These are phyloP conservation scores for Mycocalia duriaeana DNA, from an alignment of 1,284 basidiomycete genomes.

Conservation along the genomic window DNA sequence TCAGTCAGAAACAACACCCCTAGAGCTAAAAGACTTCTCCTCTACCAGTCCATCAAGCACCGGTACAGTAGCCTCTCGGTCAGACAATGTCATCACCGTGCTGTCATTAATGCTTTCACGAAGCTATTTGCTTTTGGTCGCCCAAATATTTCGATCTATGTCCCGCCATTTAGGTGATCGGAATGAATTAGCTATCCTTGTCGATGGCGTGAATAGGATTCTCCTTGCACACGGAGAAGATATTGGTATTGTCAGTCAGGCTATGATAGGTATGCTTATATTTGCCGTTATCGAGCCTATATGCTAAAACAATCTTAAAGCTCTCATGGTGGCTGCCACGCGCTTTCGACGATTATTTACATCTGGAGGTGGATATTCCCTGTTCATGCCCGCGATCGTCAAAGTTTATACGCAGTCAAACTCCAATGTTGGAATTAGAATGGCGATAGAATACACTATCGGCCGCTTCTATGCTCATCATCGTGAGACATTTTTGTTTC, in stretches of 20 bases:
- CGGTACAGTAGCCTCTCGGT: constrained; percentile 2
- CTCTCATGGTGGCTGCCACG: constrained; percentile 69
- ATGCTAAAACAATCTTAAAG: constrained; percentile 21
- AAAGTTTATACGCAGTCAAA: constrained; percentile 64
- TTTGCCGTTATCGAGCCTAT: not conserved
- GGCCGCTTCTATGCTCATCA: constrained; percentile 75
- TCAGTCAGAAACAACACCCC: constrained; percentile 21
- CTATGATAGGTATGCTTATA: constrained; percentile 68
- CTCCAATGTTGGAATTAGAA: constrained; percentile 48
- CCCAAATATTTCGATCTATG: constrained; percentile 68
- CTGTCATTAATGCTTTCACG: constrained; percentile 61
- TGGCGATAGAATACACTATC: constrained; percentile 68
- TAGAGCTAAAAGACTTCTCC: constrained; percentile 41
- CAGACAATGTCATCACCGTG: constrained; percentile 21
- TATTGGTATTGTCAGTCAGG: constrained; percentile 67
- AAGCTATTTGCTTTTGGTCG: constrained; percentile 67
- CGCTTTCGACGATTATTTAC: constrained; percentile 73
- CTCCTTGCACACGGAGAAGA: constrained; percentile 64
- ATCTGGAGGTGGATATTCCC: constrained; percentile 63
- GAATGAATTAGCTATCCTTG: constrained; percentile 62
- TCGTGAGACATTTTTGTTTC: constrained; percentile 72
- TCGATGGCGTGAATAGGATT: constrained; percentile 68
- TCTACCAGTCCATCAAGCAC: constrained; percentile 22
- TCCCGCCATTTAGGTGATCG: constrained; percentile 75
- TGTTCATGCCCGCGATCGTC: constrained; percentile 68